Evolutionary conservation across 257 asterid genomes (phyloP).

Genomic region (Agastache rugosa): DNA sequence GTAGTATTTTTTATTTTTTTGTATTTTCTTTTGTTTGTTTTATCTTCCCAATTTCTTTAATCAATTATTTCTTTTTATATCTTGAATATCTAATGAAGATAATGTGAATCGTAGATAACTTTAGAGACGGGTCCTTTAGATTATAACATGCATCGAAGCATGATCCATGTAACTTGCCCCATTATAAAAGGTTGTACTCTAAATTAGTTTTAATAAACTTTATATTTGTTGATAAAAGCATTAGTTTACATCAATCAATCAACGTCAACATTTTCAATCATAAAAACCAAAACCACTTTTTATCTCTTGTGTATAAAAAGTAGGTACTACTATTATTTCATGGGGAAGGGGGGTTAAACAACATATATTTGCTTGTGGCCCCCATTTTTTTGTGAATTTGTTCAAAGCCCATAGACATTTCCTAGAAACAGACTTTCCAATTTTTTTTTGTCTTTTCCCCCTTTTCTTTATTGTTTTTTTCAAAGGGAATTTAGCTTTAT

Average conservation of each 20-base stretch:
- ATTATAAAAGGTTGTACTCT: background rate
- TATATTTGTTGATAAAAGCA: background rate
- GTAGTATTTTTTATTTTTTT: background rate
- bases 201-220: background rate
- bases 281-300: background rate
- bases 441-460: background rate
- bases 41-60: background rate
- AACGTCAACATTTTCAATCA: background rate
- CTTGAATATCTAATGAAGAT: background rate
- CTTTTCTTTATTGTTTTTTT: background rate
- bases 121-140: background rate
- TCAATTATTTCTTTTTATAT: background rate
- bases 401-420: slow-evolving; percentile 12
- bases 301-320: background rate
- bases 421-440: slow-evolving; percentile 12
- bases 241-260: background rate
- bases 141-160: background rate
- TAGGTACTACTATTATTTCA: background rate
- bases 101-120: background rate
- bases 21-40: background rate
- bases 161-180: too few relatives aligned
- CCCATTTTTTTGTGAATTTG: slow-evolving; percentile 11
- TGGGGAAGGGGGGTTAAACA: background rate
- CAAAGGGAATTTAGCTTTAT: background rate
- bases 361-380: slow-evolving; percentile 16